Evolutionary conservation across 2,329 filamentous ascomycete species (phyloP).

Genomic region (Pseudocercospora macadamiae): DNA sequence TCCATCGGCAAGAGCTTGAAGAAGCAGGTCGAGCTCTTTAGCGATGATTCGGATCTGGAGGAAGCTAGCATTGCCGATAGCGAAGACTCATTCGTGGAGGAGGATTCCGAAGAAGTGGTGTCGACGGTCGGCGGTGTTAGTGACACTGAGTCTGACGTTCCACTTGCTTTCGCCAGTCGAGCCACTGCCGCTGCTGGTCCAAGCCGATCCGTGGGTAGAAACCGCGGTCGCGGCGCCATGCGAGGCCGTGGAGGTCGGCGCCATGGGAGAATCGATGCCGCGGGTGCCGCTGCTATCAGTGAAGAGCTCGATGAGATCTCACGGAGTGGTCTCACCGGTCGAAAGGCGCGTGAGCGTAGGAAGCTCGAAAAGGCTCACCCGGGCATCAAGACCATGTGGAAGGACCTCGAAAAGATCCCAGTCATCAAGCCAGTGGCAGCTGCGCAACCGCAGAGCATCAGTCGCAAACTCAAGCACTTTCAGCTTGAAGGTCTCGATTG

Average conservation of each 20-base stretch:
- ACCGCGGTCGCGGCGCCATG: slow-evolving; percentile 10
- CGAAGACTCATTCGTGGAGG: slow-evolving; percentile 33
- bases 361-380: slow-evolving; percentile 79
- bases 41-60: slow-evolving; percentile 33
- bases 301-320: slow-evolving; percentile 28
- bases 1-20: slow-evolving; percentile 33
- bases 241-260: slow-evolving; percentile 22
- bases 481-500: slow-evolving; percentile 91
- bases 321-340: slow-evolving; percentile 18
- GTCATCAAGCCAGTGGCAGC: slow-evolving; percentile 67
- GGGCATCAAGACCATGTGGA: slow-evolving; percentile 82
- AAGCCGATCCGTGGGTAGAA: slow-evolving; percentile 11
- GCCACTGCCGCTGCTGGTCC: not conserved
- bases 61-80: slow-evolving; percentile 38
- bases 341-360: slow-evolving; percentile 56
- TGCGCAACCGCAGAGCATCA: slow-evolving; percentile 75
- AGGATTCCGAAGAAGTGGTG: slow-evolving; percentile 35
- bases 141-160: slow-evolving; percentile 39
- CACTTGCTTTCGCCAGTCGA: slow-evolving; percentile 22
- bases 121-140: slow-evolving; percentile 6
- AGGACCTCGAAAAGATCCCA: slow-evolving; percentile 68
- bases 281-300: slow-evolving; percentile 20
- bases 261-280: slow-evolving; percentile 31
- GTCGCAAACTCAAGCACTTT: slow-evolving; percentile 84
- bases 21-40: slow-evolving; percentile 40